Base-by-base conservation (phyloP, 495 filamentous ascomycete species). In the Aspergillus baeticus region DNA sequence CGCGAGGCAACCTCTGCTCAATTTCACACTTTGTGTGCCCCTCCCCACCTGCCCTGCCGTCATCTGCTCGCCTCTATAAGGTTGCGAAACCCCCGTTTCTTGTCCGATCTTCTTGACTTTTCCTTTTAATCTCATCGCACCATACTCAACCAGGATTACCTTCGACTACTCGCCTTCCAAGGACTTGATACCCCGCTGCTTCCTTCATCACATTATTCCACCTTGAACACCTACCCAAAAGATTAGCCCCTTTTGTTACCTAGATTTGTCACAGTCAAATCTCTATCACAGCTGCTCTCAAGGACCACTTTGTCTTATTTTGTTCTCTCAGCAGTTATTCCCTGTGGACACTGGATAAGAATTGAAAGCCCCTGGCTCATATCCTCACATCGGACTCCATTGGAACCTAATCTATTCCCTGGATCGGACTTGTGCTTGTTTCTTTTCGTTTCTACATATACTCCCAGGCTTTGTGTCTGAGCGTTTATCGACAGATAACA, bases 351-450 rank as follows among this genome's bases (percentile, higher is more conserved):
- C 54, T 55, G 63, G 54, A 60, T 36, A 60, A 42, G 41, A 47
- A 55, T 15, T 44, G 34, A 18, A 54, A 39, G 23, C 34, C 58
- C 58, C 50, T 57, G 62, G 58, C 55, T 61, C 36, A 53, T 18
- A 42, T 20, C 17, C 41, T 48, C 52, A 58, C 50, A 38, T 51
- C 45, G 54, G 46, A 50, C 55, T 65, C 60, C 65, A 53, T 61
- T 71, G 72, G 72, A 75, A 58, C 65, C 55, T 64, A 69, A 61
- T 69, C 64, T 59, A 58, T 63, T 46, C 61, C 66, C 70, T 53
- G 73, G 68, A 76, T 62, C 72, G 73, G 73, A 76, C 66, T 70
- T 69, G 51, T 72, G 43, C 14, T 56, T 66, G 46, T 66, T 59
- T 63, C 60, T 57, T 58, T 64, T 63, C 57, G 29, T 62, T 54